Percentiles rank a stretch among this genome's conserved stretches.
These are phyloP conservation scores for Tubosaeta sp. DNA, from an alignment of 768 basidiomycete genomes.

Conservation along the genomic window DNA sequence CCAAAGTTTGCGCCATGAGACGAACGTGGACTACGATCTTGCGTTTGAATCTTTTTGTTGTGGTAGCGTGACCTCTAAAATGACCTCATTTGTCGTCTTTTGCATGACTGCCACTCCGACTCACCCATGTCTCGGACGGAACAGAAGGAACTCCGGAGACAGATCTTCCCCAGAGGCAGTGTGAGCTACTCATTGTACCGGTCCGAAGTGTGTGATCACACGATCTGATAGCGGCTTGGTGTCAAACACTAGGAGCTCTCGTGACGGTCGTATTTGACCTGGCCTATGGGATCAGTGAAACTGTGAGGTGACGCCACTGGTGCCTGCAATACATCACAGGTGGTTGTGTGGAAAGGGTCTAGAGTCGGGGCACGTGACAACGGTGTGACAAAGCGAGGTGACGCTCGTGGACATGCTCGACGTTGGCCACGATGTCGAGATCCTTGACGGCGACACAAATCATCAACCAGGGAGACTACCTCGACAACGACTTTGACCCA, in stretches of 20 bases:
- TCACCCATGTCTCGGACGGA: conserved; percentile 13
- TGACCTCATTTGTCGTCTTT: conserved; percentile 8
- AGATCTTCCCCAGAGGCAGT: background rate
- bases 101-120: background rate
- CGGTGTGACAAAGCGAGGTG: conserved; percentile 3
- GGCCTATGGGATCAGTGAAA: background rate
- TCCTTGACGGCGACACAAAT: conserved; percentile 71
- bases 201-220: conserved; percentile 5
- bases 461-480: conserved; percentile 70
- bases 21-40: background rate
- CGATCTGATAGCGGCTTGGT: background rate
- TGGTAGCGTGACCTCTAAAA: background rate
- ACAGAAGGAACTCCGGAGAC: background rate
- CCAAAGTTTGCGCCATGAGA: conserved; percentile 26
- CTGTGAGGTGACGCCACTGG: background rate
- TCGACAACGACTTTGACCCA: conserved; percentile 75
- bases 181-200: background rate
- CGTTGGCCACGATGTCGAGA: conserved; percentile 54
- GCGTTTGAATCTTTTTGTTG: background rate
- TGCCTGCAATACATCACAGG: background rate
- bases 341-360: too few relatives aligned
- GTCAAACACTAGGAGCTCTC: background rate
- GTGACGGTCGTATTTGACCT: background rate
- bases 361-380: conserved; percentile 20
- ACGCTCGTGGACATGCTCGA: conserved; percentile 3